These are phyloP conservation scores for Boletellus sp. DNA, from an alignment of 768 basidiomycete genomes.

Conservation along the genomic window DNA sequence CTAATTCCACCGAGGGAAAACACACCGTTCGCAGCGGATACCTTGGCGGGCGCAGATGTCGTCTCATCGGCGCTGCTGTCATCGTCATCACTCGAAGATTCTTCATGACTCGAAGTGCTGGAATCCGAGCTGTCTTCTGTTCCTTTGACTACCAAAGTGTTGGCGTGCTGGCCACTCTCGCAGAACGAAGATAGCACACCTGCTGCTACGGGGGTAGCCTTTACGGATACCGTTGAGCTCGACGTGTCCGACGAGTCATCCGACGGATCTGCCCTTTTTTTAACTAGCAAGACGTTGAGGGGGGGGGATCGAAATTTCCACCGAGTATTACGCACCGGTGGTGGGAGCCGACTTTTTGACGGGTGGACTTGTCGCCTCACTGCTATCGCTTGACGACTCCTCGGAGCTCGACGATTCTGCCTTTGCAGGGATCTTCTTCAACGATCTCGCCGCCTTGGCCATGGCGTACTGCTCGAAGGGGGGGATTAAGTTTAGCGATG, in stretches of 20 bases:
- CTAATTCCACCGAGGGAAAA: too few relatives aligned
- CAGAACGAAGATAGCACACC: too few relatives aligned
- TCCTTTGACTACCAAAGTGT: not conserved
- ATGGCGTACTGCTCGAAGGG: slow-evolving; percentile 23
- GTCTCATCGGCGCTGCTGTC: not conserved
- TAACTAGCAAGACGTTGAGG: not conserved
- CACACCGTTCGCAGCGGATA: slow-evolving; percentile 38
- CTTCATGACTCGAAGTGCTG: slow-evolving; percentile 4
- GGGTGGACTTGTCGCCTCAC: not conserved
- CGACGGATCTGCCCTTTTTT: not conserved
- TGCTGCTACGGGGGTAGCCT: too few relatives aligned
- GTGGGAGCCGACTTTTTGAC: slow-evolving; percentile 35
- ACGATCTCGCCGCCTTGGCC: slow-evolving; percentile 40
- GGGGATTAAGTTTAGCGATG: not conserved
- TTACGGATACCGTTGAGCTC: not conserved
- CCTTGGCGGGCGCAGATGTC: slow-evolving; percentile 41
- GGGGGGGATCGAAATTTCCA: not conserved
- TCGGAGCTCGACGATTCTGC: slow-evolving; percentile 20
- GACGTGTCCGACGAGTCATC: slow-evolving; percentile 4
- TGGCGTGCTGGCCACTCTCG: too few relatives aligned
- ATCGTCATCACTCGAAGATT: slow-evolving; percentile 7
- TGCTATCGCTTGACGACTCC: not conserved
- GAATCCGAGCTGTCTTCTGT: slow-evolving; percentile 1
- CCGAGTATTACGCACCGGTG: slow-evolving; percentile 20
- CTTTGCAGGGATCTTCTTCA: slow-evolving; percentile 36